A percentile compares a stretch with the other conserved stretches of the same genome.
phyloP scores from a whole-genome alignment of 2,329 filamentous ascomycete genomes.

The Fusarium tjaetaba region DNA sequence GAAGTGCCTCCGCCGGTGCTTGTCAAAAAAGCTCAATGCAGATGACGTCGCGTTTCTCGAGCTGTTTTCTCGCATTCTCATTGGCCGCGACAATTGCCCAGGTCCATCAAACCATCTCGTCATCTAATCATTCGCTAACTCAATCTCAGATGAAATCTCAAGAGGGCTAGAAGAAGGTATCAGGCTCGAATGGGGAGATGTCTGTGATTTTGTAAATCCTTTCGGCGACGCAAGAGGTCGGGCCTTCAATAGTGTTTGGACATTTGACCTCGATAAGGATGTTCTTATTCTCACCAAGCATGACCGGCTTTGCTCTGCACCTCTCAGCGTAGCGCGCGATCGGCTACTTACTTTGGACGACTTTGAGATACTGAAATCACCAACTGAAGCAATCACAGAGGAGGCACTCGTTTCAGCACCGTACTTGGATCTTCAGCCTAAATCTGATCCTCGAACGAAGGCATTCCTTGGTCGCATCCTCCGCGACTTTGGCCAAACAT shows the following conservation, averaged over 20 bases:
- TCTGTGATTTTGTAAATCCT: neutral
- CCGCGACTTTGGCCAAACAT: conserved; percentile 27
- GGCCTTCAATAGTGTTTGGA: neutral
- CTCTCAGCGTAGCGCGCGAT: conserved; percentile 15
- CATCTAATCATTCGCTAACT: neutral
- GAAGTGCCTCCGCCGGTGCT: accelerated
- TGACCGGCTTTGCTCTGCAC: neutral
- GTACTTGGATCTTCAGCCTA: conserved; percentile 27
- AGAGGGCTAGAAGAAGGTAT: neutral
- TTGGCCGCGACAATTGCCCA: accelerated
- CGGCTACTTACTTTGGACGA: conserved; percentile 24
- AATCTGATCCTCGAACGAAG: neutral
- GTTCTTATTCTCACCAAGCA: neutral
- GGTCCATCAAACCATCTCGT: neutral
- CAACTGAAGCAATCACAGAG: neutral
- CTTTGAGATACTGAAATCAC: neutral
- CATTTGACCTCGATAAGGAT: neutral
- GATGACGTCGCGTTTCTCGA: neutral
- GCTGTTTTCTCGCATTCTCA: neutral
- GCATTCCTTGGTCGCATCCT: conserved; percentile 25
- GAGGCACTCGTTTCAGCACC: neutral
- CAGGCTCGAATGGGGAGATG: neutral
- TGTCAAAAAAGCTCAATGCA: neutral
- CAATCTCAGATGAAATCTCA: neutral
- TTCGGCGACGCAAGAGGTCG: neutral